These are phyloP conservation scores for Cicer bijugum DNA, from an alignment of 306 rosid genomes.

Conservation along the genomic window DNA sequence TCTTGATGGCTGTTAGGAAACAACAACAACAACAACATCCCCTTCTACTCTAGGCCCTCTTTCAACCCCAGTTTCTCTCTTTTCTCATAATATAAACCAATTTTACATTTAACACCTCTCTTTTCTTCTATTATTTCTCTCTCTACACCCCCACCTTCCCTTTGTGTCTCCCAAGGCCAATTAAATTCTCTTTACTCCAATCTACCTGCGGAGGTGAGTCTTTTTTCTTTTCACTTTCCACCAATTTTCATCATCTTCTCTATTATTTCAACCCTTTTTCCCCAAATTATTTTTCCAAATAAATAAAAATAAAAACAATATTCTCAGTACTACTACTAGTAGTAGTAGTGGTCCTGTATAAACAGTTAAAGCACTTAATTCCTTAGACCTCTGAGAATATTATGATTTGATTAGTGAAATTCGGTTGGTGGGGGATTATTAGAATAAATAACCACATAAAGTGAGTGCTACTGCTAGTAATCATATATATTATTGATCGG, in stretches of 20 bases:
- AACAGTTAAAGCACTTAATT: slow-evolving; percentile 46
- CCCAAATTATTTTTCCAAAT: background rate
- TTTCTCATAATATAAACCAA: background rate
- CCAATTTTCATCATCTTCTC: background rate
- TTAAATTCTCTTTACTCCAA: slow-evolving; percentile 28
- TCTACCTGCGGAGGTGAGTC: slow-evolving; percentile 46
- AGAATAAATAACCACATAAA: slow-evolving; percentile 45
- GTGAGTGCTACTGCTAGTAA: slow-evolving; percentile 48
- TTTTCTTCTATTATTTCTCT: slow-evolving; percentile 32
- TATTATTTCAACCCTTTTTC: background rate
- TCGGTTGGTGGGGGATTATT: slow-evolving; percentile 60
- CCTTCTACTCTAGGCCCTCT: slow-evolving; percentile 28
- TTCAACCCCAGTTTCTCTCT: background rate
- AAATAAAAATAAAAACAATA: slow-evolving; percentile 3
- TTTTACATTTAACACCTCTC: slow-evolving; percentile 23
- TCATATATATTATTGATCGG: slow-evolving; percentile 47
- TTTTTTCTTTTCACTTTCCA: slow-evolving; percentile 27
- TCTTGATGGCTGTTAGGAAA: slow-evolving; percentile 81
- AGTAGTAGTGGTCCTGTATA: slow-evolving; percentile 36
- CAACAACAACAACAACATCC: slow-evolving; percentile 52
- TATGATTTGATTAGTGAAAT: slow-evolving; percentile 52
- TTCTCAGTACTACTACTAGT: background rate
- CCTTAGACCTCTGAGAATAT: slow-evolving; percentile 48
- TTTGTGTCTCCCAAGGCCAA: slow-evolving; percentile 8
- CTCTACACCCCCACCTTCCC: background rate